phyloP scores from a whole-genome alignment of 1,284 basidiomycete species.

The Erythrobasidium hasegawianum region DNA sequence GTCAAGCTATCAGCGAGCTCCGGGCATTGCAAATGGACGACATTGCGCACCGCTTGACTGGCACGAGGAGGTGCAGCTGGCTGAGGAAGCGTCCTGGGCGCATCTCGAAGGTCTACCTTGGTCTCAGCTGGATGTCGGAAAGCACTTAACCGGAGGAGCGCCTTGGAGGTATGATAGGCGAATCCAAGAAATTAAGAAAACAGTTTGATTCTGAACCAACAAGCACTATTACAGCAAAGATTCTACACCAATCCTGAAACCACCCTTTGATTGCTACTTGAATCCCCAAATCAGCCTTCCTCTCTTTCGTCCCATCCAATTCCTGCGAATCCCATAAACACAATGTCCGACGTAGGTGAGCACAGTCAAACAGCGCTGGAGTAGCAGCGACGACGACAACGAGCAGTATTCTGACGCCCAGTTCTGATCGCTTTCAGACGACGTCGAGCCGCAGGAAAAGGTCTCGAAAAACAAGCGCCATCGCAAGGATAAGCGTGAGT shows the following conservation, averaged over 20 bases:
- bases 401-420: neutral
- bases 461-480: conserved; percentile 71
- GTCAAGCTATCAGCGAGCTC: neutral
- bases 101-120: conserved; percentile 49
- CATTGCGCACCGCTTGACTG: conserved; percentile 64
- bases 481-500: conserved; percentile 83
- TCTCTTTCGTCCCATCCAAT: conserved; percentile 4
- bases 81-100: conserved; percentile 40
- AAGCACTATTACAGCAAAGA: too few relatives aligned
- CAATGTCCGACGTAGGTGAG: conserved; percentile 34
- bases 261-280: too few relatives aligned
- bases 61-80: conserved; percentile 72
- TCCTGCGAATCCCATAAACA: neutral
- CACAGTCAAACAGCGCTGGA: neutral
- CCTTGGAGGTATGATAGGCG: too few relatives aligned
- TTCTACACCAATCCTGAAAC: too few relatives aligned
- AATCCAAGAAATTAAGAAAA: too few relatives aligned
- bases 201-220: too few relatives aligned
- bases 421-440: conserved; percentile 10
- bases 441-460: conserved; percentile 14
- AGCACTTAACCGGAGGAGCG: too few relatives aligned
- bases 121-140: too few relatives aligned
- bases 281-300: too few relatives aligned
- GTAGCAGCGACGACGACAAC: neutral
- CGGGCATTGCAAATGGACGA: neutral